phyloP scores from a whole-genome alignment of 2,329 filamentous ascomycete genomes.

The Tolypocladium guangdongense region DNA sequence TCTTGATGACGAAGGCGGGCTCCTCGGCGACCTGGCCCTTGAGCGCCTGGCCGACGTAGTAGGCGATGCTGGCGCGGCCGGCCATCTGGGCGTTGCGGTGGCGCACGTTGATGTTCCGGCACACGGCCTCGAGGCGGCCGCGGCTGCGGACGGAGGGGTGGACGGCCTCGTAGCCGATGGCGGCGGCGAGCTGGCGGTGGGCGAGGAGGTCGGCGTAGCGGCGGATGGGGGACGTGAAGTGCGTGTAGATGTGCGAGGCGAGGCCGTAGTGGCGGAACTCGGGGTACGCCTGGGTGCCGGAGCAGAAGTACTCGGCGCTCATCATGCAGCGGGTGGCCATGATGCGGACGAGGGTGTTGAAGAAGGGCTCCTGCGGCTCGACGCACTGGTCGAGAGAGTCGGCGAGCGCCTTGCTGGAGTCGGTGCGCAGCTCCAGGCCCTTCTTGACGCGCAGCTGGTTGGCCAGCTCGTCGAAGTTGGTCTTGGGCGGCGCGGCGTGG shows the following conservation, averaged over 20 bases:
- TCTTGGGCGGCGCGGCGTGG: constrained; percentile 84
- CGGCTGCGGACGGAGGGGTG: constrained; percentile 72
- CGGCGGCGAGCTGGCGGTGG: constrained; percentile 87
- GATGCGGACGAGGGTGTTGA: constrained; percentile 96
- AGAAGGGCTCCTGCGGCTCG: constrained; percentile 77
- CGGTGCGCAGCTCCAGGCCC: constrained; percentile 66
- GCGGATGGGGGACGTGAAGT: constrained; percentile 95
- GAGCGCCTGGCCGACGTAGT: constrained; percentile 94
- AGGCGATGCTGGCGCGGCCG: constrained; percentile 86
- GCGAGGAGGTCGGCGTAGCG: constrained; percentile 95
- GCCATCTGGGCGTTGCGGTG: constrained; percentile 97
- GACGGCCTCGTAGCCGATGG: constrained; percentile 85
- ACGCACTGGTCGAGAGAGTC: constrained; percentile 81
- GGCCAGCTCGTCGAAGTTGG: constrained; percentile 89
- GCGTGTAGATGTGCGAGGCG: constrained; percentile 93
- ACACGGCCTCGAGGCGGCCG: constrained; percentile 80
- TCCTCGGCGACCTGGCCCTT: constrained; percentile 68
- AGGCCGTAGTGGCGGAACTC: constrained; percentile 97
- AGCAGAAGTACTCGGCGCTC: constrained; percentile 95
- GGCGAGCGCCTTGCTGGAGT: constrained; percentile 86
- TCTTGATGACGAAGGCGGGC: constrained; percentile 91
- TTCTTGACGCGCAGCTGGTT: constrained; percentile 86
- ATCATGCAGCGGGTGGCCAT: constrained; percentile 99
- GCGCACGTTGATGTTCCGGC: constrained; percentile 95
- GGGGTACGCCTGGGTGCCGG: constrained; percentile 81